phyloP scores from a whole-genome alignment of 192 early-diverging fungal species.

The Coemansia biformis region DNA sequence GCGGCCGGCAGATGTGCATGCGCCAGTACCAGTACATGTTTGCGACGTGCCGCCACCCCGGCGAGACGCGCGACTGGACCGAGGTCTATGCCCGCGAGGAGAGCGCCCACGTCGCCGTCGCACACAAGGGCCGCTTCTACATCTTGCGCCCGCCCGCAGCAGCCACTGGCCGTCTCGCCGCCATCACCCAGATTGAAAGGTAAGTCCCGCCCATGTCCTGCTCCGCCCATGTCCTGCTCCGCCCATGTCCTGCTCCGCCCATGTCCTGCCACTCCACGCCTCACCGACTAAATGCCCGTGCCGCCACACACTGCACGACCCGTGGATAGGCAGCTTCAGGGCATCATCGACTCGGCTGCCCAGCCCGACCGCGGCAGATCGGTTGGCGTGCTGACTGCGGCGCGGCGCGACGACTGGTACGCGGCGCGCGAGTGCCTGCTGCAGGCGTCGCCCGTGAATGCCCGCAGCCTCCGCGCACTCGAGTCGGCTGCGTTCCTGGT shows the following conservation, averaged over 20 bases:
- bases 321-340: conserved; percentile 66
- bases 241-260: no score
- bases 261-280: no score
- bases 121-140: conserved; percentile 74
- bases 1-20: conserved; percentile 67
- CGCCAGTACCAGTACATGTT: conserved; percentile 83
- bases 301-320: no score
- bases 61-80: conserved; percentile 60
- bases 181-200: conserved; percentile 53
- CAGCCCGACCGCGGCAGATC: conserved; percentile 33
- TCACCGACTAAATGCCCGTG: no score
- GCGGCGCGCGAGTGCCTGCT: conserved; percentile 56
- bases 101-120: conserved; percentile 70
- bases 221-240: no score
- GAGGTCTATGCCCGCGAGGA: conserved; percentile 54
- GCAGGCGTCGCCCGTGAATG: conserved; percentile 56
- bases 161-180: conserved; percentile 11
- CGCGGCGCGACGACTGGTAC: conserved; percentile 54
- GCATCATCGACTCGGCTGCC: conserved; percentile 57
- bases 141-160: conserved; percentile 53
- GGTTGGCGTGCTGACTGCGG: conserved; percentile 55
- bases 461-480: conserved; percentile 58
- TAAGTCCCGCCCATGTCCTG: no score
- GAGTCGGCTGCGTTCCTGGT: conserved; percentile 73
- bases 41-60: conserved; percentile 73